These are phyloP conservation scores for Ogataea minuta DNA, from an alignment of 805 yeast genomes.

Conservation along the genomic window DNA sequence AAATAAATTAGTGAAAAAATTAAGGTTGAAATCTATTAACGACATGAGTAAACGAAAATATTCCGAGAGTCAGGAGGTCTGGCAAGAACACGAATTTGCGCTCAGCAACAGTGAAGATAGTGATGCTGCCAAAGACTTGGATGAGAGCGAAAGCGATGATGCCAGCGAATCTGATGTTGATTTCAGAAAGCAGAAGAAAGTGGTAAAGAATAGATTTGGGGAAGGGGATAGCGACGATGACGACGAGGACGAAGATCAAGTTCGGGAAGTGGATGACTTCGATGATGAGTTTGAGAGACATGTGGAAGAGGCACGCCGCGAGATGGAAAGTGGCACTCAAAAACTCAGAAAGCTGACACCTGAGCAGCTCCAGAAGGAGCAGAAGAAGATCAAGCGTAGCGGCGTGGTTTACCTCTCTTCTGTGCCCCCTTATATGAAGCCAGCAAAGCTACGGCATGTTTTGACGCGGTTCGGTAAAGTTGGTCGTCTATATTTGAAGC, in stretches of 20 bases:
- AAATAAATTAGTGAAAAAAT: slow-evolving; percentile 2
- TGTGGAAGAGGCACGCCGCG: slow-evolving; percentile 20
- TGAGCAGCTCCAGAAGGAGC: slow-evolving; percentile 51
- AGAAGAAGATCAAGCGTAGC: slow-evolving; percentile 59
- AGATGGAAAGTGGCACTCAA: slow-evolving; percentile 32
- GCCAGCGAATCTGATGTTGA: slow-evolving; percentile 8
- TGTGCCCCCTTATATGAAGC: slow-evolving; percentile 97
- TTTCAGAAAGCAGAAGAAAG: slow-evolving; percentile 10
- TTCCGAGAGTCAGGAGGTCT: slow-evolving; percentile 11
- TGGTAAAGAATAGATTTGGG: slow-evolving; percentile 9
- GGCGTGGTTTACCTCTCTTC: slow-evolving; percentile 93
- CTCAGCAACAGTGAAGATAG: neutral
- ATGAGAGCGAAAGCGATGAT: slow-evolving; percentile 13
- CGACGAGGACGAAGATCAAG: neutral
- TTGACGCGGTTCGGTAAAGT: slow-evolving; percentile 79
- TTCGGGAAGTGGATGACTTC: slow-evolving; percentile 10
- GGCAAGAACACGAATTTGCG: neutral
- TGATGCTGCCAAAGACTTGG: neutral
- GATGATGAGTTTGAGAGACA: slow-evolving; percentile 21
- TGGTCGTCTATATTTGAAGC: slow-evolving; percentile 83
- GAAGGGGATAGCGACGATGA: slow-evolving; percentile 14
- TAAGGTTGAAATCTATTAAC: neutral
- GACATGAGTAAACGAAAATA: slow-evolving; percentile 8
- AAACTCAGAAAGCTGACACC: slow-evolving; percentile 57
- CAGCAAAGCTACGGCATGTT: slow-evolving; percentile 81